Base-by-base conservation (phyloP, 2,329 filamentous ascomycete species). In the Sporothrix pallida region DNA sequence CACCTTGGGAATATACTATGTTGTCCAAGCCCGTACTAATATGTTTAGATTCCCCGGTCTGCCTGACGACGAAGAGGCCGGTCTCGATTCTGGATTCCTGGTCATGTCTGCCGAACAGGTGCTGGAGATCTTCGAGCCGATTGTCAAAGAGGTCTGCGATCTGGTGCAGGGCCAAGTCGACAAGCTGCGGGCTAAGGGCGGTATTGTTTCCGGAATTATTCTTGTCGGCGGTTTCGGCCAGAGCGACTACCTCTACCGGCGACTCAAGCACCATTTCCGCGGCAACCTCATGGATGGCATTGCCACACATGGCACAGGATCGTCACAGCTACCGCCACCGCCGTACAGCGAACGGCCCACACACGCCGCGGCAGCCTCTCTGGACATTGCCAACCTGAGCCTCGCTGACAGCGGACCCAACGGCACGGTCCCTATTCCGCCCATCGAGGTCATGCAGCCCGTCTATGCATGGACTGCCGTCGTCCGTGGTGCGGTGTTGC, bases 401-500 rank as follows among this genome's bases (percentile, higher is more conserved):
- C 37, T 54, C 2, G 23, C 48, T 3, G 54, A 44, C 5, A 65
- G 65, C 42, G 70, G 17, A 6, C 70, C 6, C 3, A 50, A 50
- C 56, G 48, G 48, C 37, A n/a, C 56, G 0, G 37, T 17, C 8
- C 20, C 17, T 6, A 13, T 54, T 3, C 65, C 86, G 4, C 89
- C 88, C 1, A 90, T 95, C 54, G 91, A 94, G 81, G 91, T 95
- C 42, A 93, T 95, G 87, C 92, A 95, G 81, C 92, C 92, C 0
- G 87, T 94, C 71, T 93, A 95, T 79, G 92, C 92, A 0, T 94
- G 92, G 92, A 94, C 92, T 8, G 92, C 92, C 0, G 92, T 94
- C 1, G 92, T 95, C 5, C 86, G 93, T 74, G 93, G 93, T 7
- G 93, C 93, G 0, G 92, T 94, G 9, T 81, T 95, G 71, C 85